Evolutionary conservation across 1,139 yeast species (phyloP).

Genomic region (Petasospora rhodanensis): DNA sequence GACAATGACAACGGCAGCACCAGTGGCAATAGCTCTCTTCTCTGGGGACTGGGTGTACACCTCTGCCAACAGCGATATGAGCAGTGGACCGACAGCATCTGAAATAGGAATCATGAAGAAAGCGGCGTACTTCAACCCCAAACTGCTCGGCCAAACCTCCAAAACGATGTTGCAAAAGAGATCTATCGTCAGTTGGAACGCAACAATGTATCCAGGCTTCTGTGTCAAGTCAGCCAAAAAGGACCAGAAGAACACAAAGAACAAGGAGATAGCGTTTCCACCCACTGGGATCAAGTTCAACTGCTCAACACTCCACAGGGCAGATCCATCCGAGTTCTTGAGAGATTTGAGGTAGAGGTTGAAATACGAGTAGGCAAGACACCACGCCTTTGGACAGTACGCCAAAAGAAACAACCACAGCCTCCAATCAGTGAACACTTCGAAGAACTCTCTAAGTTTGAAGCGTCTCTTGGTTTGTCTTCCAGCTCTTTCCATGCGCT

Average conservation of each 20-base stretch:
- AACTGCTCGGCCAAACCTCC: slow-evolving; percentile 13
- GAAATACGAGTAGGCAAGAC: slow-evolving; percentile 42
- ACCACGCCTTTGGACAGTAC: slow-evolving; percentile 28
- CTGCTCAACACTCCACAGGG: slow-evolving; percentile 19
- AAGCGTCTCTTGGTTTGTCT: slow-evolving; percentile 18
- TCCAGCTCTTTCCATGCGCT: slow-evolving; percentile 26
- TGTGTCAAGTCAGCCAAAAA: slow-evolving; percentile 9
- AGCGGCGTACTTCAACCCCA: slow-evolving; percentile 14
- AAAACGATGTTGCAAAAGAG: slow-evolving; percentile 11
- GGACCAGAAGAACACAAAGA: slow-evolving; percentile 14
- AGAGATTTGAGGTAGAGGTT: slow-evolving; percentile 25
- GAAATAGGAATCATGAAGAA: slow-evolving; percentile 13
- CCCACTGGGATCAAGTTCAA: slow-evolving; percentile 29
- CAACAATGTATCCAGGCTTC: slow-evolving; percentile 6
- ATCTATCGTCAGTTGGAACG: slow-evolving; percentile 21
- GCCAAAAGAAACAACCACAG: slow-evolving; percentile 13
- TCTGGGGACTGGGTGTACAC: slow-evolving; percentile 14
- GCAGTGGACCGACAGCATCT: slow-evolving; percentile 13
- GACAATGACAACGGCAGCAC: slow-evolving; percentile 14
- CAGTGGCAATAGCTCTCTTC: slow-evolving; percentile 15
- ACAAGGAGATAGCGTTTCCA: slow-evolving; percentile 20
- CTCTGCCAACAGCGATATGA: slow-evolving; percentile 15
- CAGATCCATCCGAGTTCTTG: slow-evolving; percentile 17
- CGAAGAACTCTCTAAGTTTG: slow-evolving; percentile 8
- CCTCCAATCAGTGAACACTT: slow-evolving; percentile 11